Percentiles rank a stretch among this genome's conserved stretches.
Conservation (phyloP, 352 stramenopile genomes). For the Phytophthora rubi region DNA sequence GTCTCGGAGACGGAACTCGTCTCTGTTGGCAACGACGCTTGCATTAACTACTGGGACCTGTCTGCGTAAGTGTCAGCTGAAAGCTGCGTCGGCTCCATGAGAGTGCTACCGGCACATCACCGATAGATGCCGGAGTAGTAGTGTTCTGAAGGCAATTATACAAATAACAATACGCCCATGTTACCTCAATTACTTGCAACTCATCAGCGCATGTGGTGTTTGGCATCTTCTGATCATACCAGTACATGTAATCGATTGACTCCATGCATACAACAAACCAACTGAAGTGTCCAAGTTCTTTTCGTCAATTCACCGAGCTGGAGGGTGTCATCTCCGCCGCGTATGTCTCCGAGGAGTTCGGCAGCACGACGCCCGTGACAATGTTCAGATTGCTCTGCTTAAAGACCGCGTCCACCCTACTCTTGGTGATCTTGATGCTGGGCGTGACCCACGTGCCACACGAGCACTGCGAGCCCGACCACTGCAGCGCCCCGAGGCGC, state of each 20-base stretch:
- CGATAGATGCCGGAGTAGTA: not conserved
- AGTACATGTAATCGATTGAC: too few relatives aligned
- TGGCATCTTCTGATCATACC: too few relatives aligned
- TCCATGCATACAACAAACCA: not conserved
- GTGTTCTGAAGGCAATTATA: not conserved
- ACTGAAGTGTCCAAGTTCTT: not conserved
- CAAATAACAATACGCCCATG: not conserved
- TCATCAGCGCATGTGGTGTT: too few relatives aligned
- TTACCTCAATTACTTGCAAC: not conserved
- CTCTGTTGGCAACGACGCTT: conserved; percentile 84
- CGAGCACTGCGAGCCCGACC: conserved; percentile 83
- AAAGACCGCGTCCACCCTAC: conserved; percentile 62
- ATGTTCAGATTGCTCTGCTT: conserved; percentile 37
- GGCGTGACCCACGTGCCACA: conserved; percentile 86
- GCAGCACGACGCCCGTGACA: conserved; percentile 38
- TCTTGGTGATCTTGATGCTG: conserved; percentile 87
- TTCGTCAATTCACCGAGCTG: not conserved
- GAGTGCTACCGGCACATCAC: not conserved
- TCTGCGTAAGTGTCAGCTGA: conserved; percentile 35
- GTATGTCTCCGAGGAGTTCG: conserved; percentile 9
- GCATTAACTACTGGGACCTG: conserved; percentile 81
- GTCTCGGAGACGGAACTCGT: conserved; percentile 74
- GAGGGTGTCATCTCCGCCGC: conserved; percentile 12
- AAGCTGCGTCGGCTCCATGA: not conserved
- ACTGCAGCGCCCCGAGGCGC: conserved; percentile 72